These are phyloP conservation scores for Phytophthora syringae DNA, from an alignment of 352 stramenopile species.

Conservation along the genomic window DNA sequence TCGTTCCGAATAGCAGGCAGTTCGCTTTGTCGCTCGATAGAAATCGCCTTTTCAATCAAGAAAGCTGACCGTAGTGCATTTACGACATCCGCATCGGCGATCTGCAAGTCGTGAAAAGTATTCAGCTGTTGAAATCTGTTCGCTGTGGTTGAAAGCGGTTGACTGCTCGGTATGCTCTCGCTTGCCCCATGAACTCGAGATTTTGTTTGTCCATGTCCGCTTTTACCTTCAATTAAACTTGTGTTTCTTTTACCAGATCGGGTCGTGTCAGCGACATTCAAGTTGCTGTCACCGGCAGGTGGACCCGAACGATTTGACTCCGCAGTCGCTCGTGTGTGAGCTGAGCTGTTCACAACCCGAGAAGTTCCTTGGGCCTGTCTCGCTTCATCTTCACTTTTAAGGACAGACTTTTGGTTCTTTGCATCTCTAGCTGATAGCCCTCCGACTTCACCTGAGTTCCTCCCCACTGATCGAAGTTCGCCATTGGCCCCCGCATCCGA, in stretches of 20 bases:
- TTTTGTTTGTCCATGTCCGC: neutral
- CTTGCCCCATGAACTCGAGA: constrained; percentile 3
- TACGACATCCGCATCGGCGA: constrained; percentile 55
- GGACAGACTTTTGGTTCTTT: neutral
- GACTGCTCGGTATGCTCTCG: neutral
- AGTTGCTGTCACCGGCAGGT: constrained; percentile 9
- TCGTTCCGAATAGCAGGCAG: constrained; percentile 46
- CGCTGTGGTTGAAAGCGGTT: no score
- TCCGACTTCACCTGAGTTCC: neutral
- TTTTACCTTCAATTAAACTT: constrained; percentile 2
- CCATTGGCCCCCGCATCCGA: neutral
- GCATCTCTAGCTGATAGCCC: neutral
- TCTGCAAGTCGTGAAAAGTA: constrained; percentile 65
- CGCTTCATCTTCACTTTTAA: constrained; percentile 7
- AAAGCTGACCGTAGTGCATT: constrained; percentile 67
- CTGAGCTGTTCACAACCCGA: neutral
- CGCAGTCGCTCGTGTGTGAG: neutral
- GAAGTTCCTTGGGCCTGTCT: constrained; percentile 1
- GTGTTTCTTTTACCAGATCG: neutral
- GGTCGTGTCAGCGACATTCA: neutral
- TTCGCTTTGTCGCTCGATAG: constrained; percentile 55
- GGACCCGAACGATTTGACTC: neutral
- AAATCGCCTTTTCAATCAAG: constrained; percentile 77
- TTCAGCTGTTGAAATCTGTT: constrained; percentile 39
- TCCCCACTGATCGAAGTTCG: neutral